phyloP scores from a whole-genome alignment of 768 basidiomycete genomes.

The Mycena leptocephala region DNA sequence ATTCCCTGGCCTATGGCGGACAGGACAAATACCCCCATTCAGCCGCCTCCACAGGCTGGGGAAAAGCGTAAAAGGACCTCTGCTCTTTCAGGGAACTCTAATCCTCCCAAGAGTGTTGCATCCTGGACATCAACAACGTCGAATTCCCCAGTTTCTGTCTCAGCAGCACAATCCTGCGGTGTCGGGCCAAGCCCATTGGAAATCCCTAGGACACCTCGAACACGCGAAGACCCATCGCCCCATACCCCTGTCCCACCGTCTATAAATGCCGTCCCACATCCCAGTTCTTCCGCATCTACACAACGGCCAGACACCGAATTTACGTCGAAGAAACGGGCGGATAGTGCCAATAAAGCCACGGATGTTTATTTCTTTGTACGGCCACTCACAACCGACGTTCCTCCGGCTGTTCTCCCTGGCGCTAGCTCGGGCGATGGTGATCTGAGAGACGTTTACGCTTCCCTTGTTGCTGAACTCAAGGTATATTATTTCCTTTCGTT shows the following conservation, averaged over 20 bases:
- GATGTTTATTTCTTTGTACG: constrained; percentile 18
- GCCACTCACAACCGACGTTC: not conserved
- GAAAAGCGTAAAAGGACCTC: not conserved
- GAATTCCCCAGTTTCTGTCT: not conserved
- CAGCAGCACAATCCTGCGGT: not conserved
- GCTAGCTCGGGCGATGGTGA: no score
- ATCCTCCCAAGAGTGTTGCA: not conserved
- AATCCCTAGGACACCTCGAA: not conserved
- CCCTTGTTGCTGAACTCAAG: constrained; percentile 41
- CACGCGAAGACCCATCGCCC: not conserved
- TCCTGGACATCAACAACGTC: not conserved
- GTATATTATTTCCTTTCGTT: constrained; percentile 24
- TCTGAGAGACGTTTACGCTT: constrained; percentile 36
- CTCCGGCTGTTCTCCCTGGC: not conserved
- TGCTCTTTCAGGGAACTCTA: not conserved
- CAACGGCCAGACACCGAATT: not conserved
- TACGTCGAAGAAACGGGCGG: not conserved
- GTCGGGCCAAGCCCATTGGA: not conserved
- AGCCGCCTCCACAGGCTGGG: not conserved
- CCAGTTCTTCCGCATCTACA: not conserved
- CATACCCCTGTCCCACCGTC: not conserved
- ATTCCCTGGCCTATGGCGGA: not conserved
- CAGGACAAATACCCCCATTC: not conserved
- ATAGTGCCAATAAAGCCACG: not conserved
- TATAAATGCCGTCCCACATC: not conserved